Percentiles rank a stretch among this genome's conserved stretches.
phyloP scores from a whole-genome alignment of 495 filamentous ascomycete species.

The Penicillium chermesinum region DNA sequence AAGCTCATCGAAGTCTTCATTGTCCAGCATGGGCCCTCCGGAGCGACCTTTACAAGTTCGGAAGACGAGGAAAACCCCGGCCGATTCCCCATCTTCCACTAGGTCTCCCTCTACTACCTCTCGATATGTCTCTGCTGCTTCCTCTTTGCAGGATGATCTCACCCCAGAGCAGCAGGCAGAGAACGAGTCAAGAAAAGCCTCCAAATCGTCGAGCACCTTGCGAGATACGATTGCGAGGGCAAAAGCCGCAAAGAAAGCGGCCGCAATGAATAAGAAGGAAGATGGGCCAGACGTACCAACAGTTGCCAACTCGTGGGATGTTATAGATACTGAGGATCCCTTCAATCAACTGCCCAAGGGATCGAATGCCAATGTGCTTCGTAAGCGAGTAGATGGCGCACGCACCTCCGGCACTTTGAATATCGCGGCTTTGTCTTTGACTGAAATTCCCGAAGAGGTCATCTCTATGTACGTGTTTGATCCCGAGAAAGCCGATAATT shows the following conservation, averaged over 20 bases:
- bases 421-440: slow-evolving; percentile 78
- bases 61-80: slow-evolving; percentile 38
- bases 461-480: slow-evolving; percentile 82
- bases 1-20: slow-evolving; percentile 49
- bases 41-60: slow-evolving; percentile 46
- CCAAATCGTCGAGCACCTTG: slow-evolving; percentile 74
- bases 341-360: slow-evolving; percentile 62
- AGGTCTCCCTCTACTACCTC: slow-evolving; percentile 32
- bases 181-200: slow-evolving; percentile 34
- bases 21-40: slow-evolving; percentile 36
- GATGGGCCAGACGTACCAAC: slow-evolving; percentile 11
- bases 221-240: slow-evolving; percentile 92
- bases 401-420: slow-evolving; percentile 80
- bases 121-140: slow-evolving; percentile 30
- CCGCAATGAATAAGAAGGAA: slow-evolving; percentile 34
- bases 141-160: slow-evolving; percentile 26
- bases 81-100: slow-evolving; percentile 20
- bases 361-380: slow-evolving; percentile 58
- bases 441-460: slow-evolving; percentile 75
- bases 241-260: slow-evolving; percentile 72
- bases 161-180: slow-evolving; percentile 29
- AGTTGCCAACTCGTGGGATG: slow-evolving; percentile 32
- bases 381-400: slow-evolving; percentile 69
- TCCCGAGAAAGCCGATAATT: slow-evolving; percentile 56
- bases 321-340: slow-evolving; percentile 54